Evolutionary conservation across 176 grass and related monocot species (phyloP), one percentile per base, ranked within the genome.

Genomic region (Melocanna baccifera): DNA sequence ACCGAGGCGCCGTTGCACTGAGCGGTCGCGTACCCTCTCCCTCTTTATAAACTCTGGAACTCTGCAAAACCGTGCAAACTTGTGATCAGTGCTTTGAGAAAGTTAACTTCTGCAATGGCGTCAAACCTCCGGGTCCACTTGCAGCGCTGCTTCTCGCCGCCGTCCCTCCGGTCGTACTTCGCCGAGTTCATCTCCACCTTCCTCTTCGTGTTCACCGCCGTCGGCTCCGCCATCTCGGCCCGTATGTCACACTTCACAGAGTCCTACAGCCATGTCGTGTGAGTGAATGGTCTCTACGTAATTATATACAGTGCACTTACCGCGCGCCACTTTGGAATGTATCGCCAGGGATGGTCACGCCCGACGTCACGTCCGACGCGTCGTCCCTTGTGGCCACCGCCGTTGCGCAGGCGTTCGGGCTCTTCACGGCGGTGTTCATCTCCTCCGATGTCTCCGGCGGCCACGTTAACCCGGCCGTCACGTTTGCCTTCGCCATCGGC

Each of bases 141-240:
- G 82, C 69, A 64, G 40, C 82, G 78, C 26, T 92, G 89, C 67
- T 72, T 92, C 76, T 93, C 93, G 62, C 48, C 69, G 41, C 19
- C 91, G 18, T 46, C 91, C 13, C 83, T 94, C 67, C 92, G 95
- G 9, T 65, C 93, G 9, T 98, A 93, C 73, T n/a, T 83, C n/a
- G 87, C 96, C 18, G 96, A 98, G 89, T 94, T 94, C 83, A 68
- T 98, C 83, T 91, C 96, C 76, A 95, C 93, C n/a, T 95, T 98
- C 81, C 63, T 98, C 83, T 95, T 92, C 51, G 93, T 98, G 9
- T 95, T 95, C 87, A 40, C 83, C 39, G 80, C 89, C 50, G 89
- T 93, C 26, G 93, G 91, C 87, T 98, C 93, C 28, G 37, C 86
- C 73, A 70, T 95, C 57, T 93, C 89, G 1, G 82, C 93, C 48